phyloP scores from a whole-genome alignment of 495 filamentous ascomycete species.

The Pyronema omphalodes region DNA sequence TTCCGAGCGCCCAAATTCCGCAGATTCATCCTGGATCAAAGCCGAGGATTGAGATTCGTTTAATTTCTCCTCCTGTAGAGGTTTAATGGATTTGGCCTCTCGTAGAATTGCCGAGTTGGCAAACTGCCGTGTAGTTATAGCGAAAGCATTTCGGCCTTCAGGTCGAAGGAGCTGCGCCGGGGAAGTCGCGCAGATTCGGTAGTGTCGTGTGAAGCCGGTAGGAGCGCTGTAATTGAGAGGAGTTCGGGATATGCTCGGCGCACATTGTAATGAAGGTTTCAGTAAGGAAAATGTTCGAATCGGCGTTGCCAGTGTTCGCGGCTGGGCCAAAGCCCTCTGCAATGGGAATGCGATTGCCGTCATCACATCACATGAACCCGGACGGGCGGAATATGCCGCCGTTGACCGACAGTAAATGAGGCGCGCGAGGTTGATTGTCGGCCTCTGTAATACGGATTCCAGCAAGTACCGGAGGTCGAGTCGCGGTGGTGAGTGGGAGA shows the following conservation, averaged over 20 bases:
- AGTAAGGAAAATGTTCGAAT: neutral
- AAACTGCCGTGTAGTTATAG: conserved; percentile 1
- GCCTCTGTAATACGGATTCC: too few species aligned
- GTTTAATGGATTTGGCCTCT: neutral
- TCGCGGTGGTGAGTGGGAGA: too few species aligned
- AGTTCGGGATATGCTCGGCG: neutral
- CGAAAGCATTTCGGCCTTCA: neutral
- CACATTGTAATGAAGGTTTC: neutral
- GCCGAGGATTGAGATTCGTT: neutral
- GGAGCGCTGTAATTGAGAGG: neutral
- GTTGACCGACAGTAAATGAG: neutral
- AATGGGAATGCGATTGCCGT: neutral
- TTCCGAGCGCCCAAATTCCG: conserved; percentile 49
- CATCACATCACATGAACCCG: neutral
- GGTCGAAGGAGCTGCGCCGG: neutral
- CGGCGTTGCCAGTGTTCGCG: neutral
- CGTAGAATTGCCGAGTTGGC: conserved; percentile 10
- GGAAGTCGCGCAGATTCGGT: neutral
- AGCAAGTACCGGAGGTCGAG: too few species aligned
- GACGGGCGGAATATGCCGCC: neutral
- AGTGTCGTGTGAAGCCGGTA: neutral
- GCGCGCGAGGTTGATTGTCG: too few species aligned
- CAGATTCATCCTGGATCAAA: conserved; percentile 24
- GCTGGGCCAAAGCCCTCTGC: neutral
- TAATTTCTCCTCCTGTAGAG: neutral